Percentiles rank a stretch among this genome's conserved stretches.
Conservation (phyloP, 192 early-diverging fungal species). For the Geranomyces variabilis region DNA sequence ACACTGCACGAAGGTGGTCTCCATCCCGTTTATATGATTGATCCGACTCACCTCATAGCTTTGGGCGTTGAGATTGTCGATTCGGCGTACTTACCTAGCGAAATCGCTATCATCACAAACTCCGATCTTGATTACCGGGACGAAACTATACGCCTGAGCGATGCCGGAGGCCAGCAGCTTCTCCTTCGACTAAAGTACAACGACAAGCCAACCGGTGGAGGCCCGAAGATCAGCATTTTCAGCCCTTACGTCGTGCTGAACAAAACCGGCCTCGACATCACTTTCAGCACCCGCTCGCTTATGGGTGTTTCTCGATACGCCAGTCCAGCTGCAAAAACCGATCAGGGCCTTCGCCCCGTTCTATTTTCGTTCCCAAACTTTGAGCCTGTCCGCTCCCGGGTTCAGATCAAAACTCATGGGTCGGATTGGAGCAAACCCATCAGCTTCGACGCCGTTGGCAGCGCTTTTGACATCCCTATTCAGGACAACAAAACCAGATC, state of each 20-base stretch:
- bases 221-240: conserved; percentile 86
- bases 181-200: conserved; percentile 56
- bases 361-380: conserved; percentile 93
- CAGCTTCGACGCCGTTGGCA: conserved; percentile 96
- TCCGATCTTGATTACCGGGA: conserved; percentile 83
- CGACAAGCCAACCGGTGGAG: conserved; percentile 62
- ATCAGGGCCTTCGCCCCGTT: conserved; percentile 58
- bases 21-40: conserved; percentile 79
- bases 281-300: conserved; percentile 78
- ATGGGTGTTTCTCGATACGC: conserved; percentile 74
- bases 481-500: conserved; percentile 52
- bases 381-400: conserved; percentile 79
- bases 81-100: conserved; percentile 71
- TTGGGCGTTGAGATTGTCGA: conserved; percentile 77
- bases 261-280: conserved; percentile 80
- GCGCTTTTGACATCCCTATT: conserved; percentile 75
- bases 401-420: conserved; percentile 70
- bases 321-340: conserved; percentile 60
- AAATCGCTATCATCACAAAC: conserved; percentile 85
- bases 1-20: conserved; percentile 70
- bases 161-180: conserved; percentile 66
- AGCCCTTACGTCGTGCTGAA: conserved; percentile 93
- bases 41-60: conserved; percentile 79
- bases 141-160: conserved; percentile 69
- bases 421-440: conserved; percentile 86